Evolutionary conservation across 768 basidiomycete genomes (phyloP).

Genomic region (Cyclocybe cylindracea): DNA sequence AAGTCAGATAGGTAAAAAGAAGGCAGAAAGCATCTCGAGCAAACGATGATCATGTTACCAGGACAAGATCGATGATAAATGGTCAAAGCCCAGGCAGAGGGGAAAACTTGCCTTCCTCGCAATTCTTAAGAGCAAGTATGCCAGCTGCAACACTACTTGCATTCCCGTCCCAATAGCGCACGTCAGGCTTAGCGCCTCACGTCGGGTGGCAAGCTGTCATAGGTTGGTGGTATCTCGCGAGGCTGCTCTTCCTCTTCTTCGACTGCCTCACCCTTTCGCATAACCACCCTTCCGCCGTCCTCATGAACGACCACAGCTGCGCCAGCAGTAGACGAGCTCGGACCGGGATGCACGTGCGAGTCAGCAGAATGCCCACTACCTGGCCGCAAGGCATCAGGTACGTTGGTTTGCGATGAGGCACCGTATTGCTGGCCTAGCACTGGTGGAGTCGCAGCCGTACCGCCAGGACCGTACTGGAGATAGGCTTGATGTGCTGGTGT

Average conservation of each 20-base stretch:
- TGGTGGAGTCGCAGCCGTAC: neutral
- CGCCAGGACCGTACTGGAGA: conserved; percentile 14
- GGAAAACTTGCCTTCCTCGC: too few species aligned
- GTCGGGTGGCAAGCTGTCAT: conserved; percentile 24
- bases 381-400: conserved; percentile 7
- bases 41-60: too few species aligned
- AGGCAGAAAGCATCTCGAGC: too few species aligned
- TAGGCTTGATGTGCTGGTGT: conserved; percentile 10
- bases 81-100: too few species aligned
- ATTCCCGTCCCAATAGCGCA: too few species aligned
- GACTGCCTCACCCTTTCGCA: conserved; percentile 9
- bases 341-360: neutral
- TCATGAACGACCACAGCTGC: conserved; percentile 24
- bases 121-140: too few species aligned
- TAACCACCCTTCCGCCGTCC: conserved; percentile 24
- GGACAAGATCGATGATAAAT: too few species aligned
- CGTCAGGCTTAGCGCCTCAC: too few species aligned
- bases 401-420: neutral
- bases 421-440: neutral
- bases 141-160: too few species aligned
- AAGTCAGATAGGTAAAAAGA: too few species aligned
- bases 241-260: conserved; percentile 12
- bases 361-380: neutral
- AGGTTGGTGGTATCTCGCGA: conserved; percentile 29
- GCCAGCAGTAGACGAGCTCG: neutral